phyloP scores from a whole-genome alignment of 2,329 filamentous ascomycete species.

The Aspergillus pseudoglaucus region DNA sequence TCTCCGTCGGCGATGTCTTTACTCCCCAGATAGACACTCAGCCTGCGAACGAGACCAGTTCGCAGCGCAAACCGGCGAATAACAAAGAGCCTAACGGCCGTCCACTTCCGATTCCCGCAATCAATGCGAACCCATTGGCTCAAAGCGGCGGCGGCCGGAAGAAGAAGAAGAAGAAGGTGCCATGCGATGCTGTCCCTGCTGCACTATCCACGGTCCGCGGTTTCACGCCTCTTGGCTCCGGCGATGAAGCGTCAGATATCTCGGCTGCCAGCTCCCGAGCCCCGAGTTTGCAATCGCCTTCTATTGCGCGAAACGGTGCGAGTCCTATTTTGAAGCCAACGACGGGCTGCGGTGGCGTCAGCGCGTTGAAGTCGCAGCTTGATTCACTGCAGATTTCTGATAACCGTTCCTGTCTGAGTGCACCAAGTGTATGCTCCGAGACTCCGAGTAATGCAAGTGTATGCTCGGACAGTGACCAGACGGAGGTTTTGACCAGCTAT shows the following conservation, averaged over 20 bases:
- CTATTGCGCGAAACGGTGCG: constrained; percentile 25
- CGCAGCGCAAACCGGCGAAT: constrained; percentile 15
- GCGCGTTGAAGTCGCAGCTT: constrained; percentile 72
- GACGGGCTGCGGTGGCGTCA: constrained; percentile 60
- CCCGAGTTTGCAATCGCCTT: constrained; percentile 23
- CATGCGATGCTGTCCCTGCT: constrained; percentile 19
- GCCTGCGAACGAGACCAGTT: constrained; percentile 20
- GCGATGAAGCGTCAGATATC: constrained; percentile 42
- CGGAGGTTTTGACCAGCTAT: constrained; percentile 71
- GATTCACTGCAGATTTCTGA: constrained; percentile 67
- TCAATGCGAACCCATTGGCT: constrained; percentile 19
- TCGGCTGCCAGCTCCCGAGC: constrained; percentile 33
- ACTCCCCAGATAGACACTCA: constrained; percentile 30
- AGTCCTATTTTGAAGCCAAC: constrained; percentile 48
- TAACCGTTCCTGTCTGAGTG: constrained; percentile 51
- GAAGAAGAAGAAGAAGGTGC: constrained; percentile 40
- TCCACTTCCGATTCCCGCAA: constrained; percentile 23
- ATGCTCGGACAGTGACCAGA: constrained; percentile 58
- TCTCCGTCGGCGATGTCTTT: constrained; percentile 36
- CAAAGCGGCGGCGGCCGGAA: constrained; percentile 24
- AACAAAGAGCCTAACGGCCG: constrained; percentile 14
- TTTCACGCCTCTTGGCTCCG: constrained; percentile 39
- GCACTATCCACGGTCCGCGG: constrained; percentile 38
- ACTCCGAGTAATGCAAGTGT: constrained; percentile 52
- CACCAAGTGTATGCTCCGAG: constrained; percentile 42